Evolutionary conservation across 2,329 filamentous ascomycete species (phyloP).

Genomic region (Mollisia scopiformis): DNA sequence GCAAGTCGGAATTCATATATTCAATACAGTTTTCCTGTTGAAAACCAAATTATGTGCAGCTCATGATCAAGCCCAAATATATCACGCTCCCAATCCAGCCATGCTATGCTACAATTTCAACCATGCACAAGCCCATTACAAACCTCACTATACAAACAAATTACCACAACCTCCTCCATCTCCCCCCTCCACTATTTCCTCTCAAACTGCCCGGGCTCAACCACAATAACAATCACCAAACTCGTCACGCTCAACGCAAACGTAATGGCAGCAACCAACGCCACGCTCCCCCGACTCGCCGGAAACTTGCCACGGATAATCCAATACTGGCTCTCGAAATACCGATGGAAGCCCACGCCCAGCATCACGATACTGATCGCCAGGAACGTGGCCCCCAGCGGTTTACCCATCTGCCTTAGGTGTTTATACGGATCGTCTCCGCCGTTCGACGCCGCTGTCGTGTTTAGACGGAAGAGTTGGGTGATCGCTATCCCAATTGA

Average conservation of each 20-base stretch:
- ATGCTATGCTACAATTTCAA: too few relatives aligned
- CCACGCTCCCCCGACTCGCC: slow-evolving; percentile 74
- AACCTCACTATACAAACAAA: too few relatives aligned
- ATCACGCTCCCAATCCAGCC: too few relatives aligned
- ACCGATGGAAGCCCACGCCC: slow-evolving; percentile 76
- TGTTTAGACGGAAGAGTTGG: slow-evolving; percentile 83
- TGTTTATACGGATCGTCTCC: slow-evolving; percentile 38
- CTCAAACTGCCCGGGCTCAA: slow-evolving; percentile 43
- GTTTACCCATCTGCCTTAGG: slow-evolving; percentile 69
- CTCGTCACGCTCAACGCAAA: slow-evolving; percentile 63
- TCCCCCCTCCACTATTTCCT: slow-evolving; percentile 1
- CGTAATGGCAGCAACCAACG: slow-evolving; percentile 69
- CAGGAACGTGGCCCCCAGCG: slow-evolving; percentile 76
- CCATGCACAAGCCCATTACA: too few relatives aligned
- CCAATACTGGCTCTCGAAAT: slow-evolving; percentile 79
- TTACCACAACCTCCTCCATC: too few relatives aligned
- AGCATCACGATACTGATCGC: slow-evolving; percentile 76
- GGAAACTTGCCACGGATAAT: slow-evolving; percentile 81
- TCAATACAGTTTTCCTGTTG: too few relatives aligned
- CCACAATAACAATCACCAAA: slow-evolving; percentile 61
- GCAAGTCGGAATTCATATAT: too few relatives aligned
- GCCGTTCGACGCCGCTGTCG: slow-evolving; percentile 43
- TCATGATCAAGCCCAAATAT: too few relatives aligned
- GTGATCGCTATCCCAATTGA: slow-evolving; percentile 83
- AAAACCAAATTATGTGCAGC: too few relatives aligned